Percentiles rank a stretch among this genome's conserved stretches.
Evolutionary conservation across 345 rosid genomes (phyloP).

Genomic region (Syzygium oleosum): DNA sequence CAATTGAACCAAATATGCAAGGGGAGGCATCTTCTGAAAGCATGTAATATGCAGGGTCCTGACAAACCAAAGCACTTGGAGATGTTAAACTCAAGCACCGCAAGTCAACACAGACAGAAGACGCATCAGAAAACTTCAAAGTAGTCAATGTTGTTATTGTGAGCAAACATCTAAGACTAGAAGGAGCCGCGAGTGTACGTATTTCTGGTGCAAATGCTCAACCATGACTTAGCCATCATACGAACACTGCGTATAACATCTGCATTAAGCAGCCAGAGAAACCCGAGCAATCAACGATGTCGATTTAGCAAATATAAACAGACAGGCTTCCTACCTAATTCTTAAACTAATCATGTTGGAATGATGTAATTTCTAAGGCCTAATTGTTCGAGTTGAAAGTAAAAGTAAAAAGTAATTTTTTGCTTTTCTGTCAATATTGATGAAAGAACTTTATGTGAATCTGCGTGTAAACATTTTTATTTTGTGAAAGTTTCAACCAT

Average conservation of each 20-base stretch:
- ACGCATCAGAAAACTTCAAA: neutral
- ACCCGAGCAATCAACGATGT: neutral
- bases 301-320: neutral
- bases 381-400: neutral
- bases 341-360: neutral
- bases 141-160: neutral
- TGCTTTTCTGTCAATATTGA: neutral
- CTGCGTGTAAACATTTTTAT: neutral
- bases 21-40: conserved; percentile 90
- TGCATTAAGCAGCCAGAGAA: neutral
- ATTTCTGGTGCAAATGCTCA: neutral
- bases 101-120: neutral
- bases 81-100: neutral
- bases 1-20: conserved; percentile 96
- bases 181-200: neutral
- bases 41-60: conserved; percentile 90
- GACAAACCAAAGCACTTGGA: conserved; percentile 1
- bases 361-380: neutral
- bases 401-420: neutral
- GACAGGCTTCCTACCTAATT: neutral
- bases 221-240: neutral
- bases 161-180: neutral
- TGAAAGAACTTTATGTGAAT: neutral
- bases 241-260: neutral
- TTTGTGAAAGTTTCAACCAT: neutral